Evolutionary conservation across 768 basidiomycete species (phyloP), one percentile per base, ranked within the genome.

Genomic region (Boletellus ananiceps): DNA sequence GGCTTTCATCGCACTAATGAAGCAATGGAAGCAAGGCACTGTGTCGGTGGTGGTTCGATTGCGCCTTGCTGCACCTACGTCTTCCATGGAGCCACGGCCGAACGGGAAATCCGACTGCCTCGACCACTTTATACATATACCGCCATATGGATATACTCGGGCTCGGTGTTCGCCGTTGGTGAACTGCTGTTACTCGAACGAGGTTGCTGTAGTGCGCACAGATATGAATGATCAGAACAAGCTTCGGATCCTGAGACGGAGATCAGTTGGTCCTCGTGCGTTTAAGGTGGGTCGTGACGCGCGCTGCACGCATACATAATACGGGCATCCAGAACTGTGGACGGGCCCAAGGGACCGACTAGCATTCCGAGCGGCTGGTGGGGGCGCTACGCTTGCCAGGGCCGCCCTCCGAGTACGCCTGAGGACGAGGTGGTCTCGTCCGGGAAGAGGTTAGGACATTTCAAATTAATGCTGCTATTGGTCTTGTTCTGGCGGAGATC

Each of bases 271-370:
- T 41, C 57, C 62, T 57, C 62, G 63, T 63, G 61, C 40, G 13
- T 29, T 63, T 63, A 65, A 63, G 54, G 63, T 63, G 63, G 62
- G 63, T 63, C 54, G 49, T 46, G 36, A 45, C 45, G 36, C 46
- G 12, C 27, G 50, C 40, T 47, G 52, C 32, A 38, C 34, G 27
- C 41, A 44, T 52, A 63, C 61, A 55, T 59, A 59, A 64, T 52
- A 16, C 34, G 15, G 31, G 23, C 36, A 14, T 23, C 40, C 15
- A 18, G 40, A 13, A 47, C 4, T 47, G 32, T 33, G 40, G 31
- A 27, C 15, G 32, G 44, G 34, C 36, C 29, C 42, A 29, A 47
- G 36, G 15, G 18, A 46, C 14, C 25, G 39, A 51, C 16, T 39
- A 46, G 34, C 38, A 8, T 29, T 9, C 23, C 23, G 23, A 25